Conservation (phyloP, 2,329 filamentous ascomycete genomes). For the Phialophora tarda region DNA sequence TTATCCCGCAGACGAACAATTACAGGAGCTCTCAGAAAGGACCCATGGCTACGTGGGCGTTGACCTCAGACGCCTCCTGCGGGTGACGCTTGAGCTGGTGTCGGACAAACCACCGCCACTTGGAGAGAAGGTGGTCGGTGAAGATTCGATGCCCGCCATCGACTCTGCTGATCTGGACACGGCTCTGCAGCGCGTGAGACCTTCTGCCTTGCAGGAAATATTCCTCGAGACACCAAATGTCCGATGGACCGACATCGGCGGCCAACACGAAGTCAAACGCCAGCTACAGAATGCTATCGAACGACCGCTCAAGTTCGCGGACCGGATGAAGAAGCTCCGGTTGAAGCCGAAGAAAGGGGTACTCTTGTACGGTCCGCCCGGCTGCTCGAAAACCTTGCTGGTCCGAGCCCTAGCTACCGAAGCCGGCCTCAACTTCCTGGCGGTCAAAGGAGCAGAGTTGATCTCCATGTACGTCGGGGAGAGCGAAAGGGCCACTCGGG, state of each 20-base stretch:
- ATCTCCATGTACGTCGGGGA: conserved; percentile 98
- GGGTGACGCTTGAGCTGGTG: conserved; percentile 50
- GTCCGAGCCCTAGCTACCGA: conserved; percentile 91
- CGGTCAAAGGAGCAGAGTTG: conserved; percentile 90
- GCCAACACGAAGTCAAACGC: conserved; percentile 76
- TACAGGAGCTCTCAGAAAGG: conserved; percentile 69
- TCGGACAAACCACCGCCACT: conserved; percentile 10
- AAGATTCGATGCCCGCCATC: conserved; percentile 27
- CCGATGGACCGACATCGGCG: conserved; percentile 85
- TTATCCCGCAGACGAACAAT: conserved; percentile 57
- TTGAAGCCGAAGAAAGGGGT: conserved; percentile 76
- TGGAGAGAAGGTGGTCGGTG: not conserved
- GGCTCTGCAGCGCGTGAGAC: conserved; percentile 72
- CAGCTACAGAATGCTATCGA: conserved; percentile 63
- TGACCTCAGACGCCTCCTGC: conserved; percentile 72
- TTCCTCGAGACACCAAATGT: conserved; percentile 87
- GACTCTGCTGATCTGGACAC: conserved; percentile 62
- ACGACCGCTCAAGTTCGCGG: conserved; percentile 62
- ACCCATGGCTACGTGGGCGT: conserved; percentile 87
- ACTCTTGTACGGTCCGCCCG: conserved; percentile 87
- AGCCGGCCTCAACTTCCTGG: conserved; percentile 89
- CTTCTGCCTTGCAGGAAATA: conserved; percentile 86
- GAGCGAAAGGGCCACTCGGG: conserved; percentile 82
- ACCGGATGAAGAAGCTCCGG: conserved; percentile 57
- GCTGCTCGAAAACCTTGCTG: conserved; percentile 91